phyloP scores from a whole-genome alignment of 2,329 filamentous ascomycete genomes.

The Clonostachys solani region DNA sequence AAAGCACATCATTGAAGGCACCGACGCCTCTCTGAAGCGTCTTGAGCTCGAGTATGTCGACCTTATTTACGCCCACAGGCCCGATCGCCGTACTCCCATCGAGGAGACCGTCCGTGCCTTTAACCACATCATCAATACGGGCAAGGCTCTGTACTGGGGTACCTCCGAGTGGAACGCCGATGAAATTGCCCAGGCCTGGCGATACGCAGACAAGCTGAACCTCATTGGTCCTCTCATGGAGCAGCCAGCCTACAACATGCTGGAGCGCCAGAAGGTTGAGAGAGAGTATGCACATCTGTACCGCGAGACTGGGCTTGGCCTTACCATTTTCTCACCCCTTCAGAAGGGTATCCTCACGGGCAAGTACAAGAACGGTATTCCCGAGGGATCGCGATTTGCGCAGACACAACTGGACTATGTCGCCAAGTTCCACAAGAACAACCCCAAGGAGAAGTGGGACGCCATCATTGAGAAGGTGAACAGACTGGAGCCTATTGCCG shows the following conservation, averaged over 20 bases:
- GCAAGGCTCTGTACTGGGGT: slow-evolving; percentile 68
- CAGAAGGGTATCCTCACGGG: slow-evolving; percentile 55
- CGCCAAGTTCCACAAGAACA: slow-evolving; percentile 39
- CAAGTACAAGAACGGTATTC: slow-evolving; percentile 63
- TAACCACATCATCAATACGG: slow-evolving; percentile 64
- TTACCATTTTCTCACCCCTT: slow-evolving; percentile 61
- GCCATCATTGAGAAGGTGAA: slow-evolving; percentile 55
- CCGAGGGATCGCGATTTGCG: slow-evolving; percentile 53
- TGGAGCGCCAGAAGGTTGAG: slow-evolving; percentile 59
- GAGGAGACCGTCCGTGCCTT: slow-evolving; percentile 68
- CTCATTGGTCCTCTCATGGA: slow-evolving; percentile 62
- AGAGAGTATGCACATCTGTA: slow-evolving; percentile 57
- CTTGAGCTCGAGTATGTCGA: slow-evolving; percentile 60
- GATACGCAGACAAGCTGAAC: slow-evolving; percentile 54
- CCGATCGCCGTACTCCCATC: slow-evolving; percentile 64
- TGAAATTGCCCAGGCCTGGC: slow-evolving; percentile 60
- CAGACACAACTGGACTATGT: slow-evolving; percentile 53
- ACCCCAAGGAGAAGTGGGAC: slow-evolving; percentile 48
- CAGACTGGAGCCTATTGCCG: slow-evolving; percentile 57
- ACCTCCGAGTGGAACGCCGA: slow-evolving; percentile 65
- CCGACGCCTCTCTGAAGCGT: slow-evolving; percentile 53
- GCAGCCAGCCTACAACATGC: slow-evolving; percentile 64
- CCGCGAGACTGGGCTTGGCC: slow-evolving; percentile 52
- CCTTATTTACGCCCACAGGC: slow-evolving; percentile 64
- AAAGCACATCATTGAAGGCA: slow-evolving; percentile 67